Evolutionary conservation across 495 filamentous ascomycete genomes (phyloP).

Genomic region (Penicillium chermesinum): DNA sequence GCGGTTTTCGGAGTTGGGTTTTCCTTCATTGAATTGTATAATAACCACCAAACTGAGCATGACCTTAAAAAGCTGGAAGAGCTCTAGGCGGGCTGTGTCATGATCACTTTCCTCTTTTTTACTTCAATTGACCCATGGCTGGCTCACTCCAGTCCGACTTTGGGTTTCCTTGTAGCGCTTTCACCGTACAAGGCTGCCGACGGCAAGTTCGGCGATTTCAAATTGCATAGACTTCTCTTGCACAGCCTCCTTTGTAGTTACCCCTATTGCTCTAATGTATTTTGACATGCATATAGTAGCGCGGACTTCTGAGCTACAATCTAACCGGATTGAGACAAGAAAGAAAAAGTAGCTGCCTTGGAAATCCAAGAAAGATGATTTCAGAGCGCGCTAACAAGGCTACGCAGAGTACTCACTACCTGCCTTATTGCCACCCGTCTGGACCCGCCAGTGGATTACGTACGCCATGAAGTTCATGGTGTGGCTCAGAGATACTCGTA

Average conservation of each 20-base stretch:
- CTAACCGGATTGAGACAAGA: too few species aligned
- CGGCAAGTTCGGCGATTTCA: too few species aligned
- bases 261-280: too few species aligned
- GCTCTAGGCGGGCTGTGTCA: slow-evolving; percentile 8
- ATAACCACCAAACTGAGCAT: background rate
- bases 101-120: background rate
- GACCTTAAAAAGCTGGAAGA: background rate
- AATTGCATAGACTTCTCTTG: too few species aligned
- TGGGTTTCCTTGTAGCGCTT: background rate
- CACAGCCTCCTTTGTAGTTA: too few species aligned
- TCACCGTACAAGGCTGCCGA: too few species aligned
- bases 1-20: slow-evolving; percentile 29
- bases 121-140: background rate
- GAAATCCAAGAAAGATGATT: too few species aligned
- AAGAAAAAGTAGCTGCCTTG: background rate
- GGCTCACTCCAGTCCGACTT: background rate
- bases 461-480: slow-evolving; percentile 2
- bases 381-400: background rate
- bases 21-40: slow-evolving; percentile 4
- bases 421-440: slow-evolving; percentile 11
- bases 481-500: background rate
- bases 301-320: too few species aligned
- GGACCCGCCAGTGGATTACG: slow-evolving; percentile 14
- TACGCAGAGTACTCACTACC: background rate
- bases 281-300: too few species aligned